phyloP scores from a whole-genome alignment of 345 rosid genomes.

The Cardamine chenopodiifolia region DNA sequence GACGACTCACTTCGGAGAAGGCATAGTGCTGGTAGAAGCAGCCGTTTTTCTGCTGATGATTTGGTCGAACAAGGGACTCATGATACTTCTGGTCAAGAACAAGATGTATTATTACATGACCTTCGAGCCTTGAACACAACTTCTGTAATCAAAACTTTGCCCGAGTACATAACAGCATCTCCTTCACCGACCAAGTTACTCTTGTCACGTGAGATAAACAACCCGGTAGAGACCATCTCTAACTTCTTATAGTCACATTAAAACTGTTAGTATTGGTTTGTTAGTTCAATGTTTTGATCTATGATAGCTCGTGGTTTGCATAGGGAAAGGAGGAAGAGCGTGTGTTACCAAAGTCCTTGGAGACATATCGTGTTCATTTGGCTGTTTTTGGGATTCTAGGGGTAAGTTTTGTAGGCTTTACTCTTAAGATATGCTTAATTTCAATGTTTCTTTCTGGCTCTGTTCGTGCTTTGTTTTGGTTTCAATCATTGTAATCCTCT shows the following conservation, averaged over 20 bases:
- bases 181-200: slow-evolving; percentile 55
- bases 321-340: slow-evolving; percentile 47
- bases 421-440: neutral
- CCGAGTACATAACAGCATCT: slow-evolving; percentile 48
- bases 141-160: slow-evolving; percentile 45
- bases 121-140: slow-evolving; percentile 33
- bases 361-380: slow-evolving; percentile 58
- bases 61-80: slow-evolving; percentile 45
- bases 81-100: slow-evolving; percentile 35
- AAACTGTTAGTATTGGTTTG: slow-evolving; percentile 14
- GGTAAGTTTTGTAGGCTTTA: slow-evolving; percentile 42
- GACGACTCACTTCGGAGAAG: slow-evolving; percentile 52
- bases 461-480: slow-evolving; percentile 18
- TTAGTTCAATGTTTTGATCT: slow-evolving; percentile 19
- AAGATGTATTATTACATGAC: slow-evolving; percentile 35
- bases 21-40: slow-evolving; percentile 50
- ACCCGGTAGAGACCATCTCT: slow-evolving; percentile 26
- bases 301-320: slow-evolving; percentile 23
- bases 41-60: slow-evolving; percentile 49
- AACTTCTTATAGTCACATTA: neutral
- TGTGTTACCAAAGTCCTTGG: slow-evolving; percentile 53
- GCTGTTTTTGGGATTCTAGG: slow-evolving; percentile 84
- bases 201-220: slow-evolving; percentile 40
- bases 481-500: slow-evolving; percentile 1
- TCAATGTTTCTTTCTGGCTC: slow-evolving; percentile 4